Evolutionary conservation across 2,329 filamentous ascomycete species (phyloP).

Genomic region (Bipolaris victoriae): DNA sequence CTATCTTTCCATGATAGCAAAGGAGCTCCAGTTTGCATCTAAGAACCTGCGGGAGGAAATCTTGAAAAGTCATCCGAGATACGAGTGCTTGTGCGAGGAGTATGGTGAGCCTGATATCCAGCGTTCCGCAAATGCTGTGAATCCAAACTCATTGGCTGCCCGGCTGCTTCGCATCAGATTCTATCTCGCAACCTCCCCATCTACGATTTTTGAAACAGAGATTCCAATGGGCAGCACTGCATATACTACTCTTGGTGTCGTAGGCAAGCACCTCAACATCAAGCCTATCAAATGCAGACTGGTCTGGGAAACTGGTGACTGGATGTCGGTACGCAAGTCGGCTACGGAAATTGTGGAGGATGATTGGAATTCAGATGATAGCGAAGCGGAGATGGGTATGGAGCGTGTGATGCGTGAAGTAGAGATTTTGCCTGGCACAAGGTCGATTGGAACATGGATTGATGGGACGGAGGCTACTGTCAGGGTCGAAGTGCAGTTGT

Average conservation of each 20-base stretch:
- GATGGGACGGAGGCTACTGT: conserved; percentile 74
- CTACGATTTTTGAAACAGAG: conserved; percentile 45
- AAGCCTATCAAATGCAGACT: conserved; percentile 69
- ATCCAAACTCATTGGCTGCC: conserved; percentile 82
- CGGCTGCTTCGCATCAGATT: conserved; percentile 70
- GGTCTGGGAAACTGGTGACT: conserved; percentile 89
- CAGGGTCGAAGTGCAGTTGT: conserved; percentile 64
- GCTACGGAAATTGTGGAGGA: conserved; percentile 63
- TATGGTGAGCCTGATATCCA: conserved; percentile 75
- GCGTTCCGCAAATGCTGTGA: conserved; percentile 56
- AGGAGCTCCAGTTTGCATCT: conserved; percentile 69
- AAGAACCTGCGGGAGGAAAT: conserved; percentile 62
- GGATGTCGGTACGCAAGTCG: conserved; percentile 73
- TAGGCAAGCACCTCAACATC: conserved; percentile 71
- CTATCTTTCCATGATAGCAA: conserved; percentile 83
- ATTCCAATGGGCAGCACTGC: conserved; percentile 80
- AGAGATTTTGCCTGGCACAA: conserved; percentile 78
- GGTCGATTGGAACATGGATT: conserved; percentile 82
- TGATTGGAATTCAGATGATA: conserved; percentile 54
- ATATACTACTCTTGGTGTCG: conserved; percentile 80
- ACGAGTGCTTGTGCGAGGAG: conserved; percentile 71
- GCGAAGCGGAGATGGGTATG: conserved; percentile 63
- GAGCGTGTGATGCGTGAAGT: conserved; percentile 79
- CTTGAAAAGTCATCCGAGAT: conserved; percentile 71
- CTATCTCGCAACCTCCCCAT: conserved; percentile 39